Percentiles rank a stretch among this genome's conserved stretches.
Conservation (phyloP, 805 yeast genomes). For the Candida qinlingensis region DNA sequence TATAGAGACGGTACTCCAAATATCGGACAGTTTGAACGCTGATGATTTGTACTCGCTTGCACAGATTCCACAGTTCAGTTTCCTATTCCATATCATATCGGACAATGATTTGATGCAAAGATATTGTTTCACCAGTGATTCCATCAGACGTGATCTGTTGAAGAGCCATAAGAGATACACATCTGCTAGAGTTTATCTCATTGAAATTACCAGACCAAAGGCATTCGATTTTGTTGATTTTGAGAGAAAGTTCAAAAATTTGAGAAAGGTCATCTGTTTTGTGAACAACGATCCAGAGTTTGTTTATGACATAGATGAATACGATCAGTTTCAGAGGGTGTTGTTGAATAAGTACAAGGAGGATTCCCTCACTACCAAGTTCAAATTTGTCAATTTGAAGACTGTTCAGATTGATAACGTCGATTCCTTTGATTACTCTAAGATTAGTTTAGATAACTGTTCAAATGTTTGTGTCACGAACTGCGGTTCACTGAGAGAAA, state of each 20-base stretch:
- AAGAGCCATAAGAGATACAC: not conserved
- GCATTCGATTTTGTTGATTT: not conserved
- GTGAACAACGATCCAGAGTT: not conserved
- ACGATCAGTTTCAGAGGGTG: not conserved
- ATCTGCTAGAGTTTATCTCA: slow-evolving; percentile 4
- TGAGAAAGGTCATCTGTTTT: slow-evolving; percentile 5
- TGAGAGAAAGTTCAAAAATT: not conserved
- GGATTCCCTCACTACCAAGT: not conserved
- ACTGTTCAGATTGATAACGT: not conserved
- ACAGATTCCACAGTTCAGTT: not conserved
- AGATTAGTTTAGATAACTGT: not conserved
- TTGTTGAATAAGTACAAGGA: not conserved
- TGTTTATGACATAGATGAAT: not conserved
- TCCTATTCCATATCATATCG: slow-evolving; percentile 3
- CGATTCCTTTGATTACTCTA: not conserved
- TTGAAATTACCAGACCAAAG: slow-evolving; percentile 1
- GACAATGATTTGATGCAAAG: not conserved
- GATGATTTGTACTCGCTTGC: slow-evolving; percentile 2
- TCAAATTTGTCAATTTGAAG: not conserved
- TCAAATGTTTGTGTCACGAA: not conserved
- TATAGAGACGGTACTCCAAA: not conserved
- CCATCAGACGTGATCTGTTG: not conserved
- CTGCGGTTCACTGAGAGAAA: not conserved
- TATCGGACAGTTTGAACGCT: slow-evolving; percentile 1
- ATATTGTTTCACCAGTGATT: not conserved